Evolutionary conservation across 371 early-diverging fungal species (phyloP), one percentile per base, ranked within the genome.

Genomic region (Mucor lusitanicus): DNA sequence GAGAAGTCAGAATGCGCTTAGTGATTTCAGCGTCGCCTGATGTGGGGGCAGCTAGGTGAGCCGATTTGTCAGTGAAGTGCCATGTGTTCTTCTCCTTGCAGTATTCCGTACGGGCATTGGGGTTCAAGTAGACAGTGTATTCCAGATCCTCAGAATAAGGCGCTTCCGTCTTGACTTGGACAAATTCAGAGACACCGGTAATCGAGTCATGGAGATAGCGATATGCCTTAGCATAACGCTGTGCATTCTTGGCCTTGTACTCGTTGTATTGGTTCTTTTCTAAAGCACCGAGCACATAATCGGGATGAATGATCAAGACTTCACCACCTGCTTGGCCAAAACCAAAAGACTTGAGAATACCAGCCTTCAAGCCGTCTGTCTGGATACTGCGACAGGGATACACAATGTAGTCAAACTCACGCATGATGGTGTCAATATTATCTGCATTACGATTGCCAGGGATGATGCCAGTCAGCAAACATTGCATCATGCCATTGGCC

Each of bases 241-340:
- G 77, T 65, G 85, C 84, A 57, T 93, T 85, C 81, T 90, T 90
- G 59, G 67, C 76, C 71, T 76, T 79, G 86, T 97, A 97, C 8
- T 71, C 76, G 44, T 87, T 81, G 73, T 93, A 96, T 70, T 89
- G 90, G 55, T 74, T 71, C 63, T 89, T 87, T 63, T 90, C 88
- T 17, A 97, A 78, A 44, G 94, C 88, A 61, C 88, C 94, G 56
- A 95, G 80, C 48, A 97, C 85, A 74, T 95, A 96, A 74, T 96
- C 94, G 11, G 98, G 93, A 83, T 97, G 97, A 60, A 97, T 84
- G 55, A 97, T 80, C 28, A 97, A 84, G 17, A 94, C 83, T 76
- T 97, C 98, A 71, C 92, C 97, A 71, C 97, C 97, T 62, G 95
- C 97, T 78, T 97, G 98, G 59, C 98, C 97, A 80, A 97, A 97